Base-by-base conservation (phyloP, 495 filamentous ascomycete genomes). In the Podospora australis region DNA sequence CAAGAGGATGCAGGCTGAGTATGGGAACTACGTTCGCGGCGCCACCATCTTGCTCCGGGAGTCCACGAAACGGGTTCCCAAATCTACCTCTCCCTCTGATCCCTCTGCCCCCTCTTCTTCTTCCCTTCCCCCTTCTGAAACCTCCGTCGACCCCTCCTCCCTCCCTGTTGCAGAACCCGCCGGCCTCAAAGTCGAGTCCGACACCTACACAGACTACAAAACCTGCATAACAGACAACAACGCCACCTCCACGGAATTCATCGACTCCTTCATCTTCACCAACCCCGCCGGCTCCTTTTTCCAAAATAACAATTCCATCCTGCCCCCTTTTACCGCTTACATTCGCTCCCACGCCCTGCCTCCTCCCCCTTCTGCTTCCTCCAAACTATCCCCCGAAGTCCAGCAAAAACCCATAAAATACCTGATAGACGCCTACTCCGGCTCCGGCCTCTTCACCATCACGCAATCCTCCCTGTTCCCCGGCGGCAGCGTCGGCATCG, bases 271-370 rank as follows among this genome's bases (percentile, higher is more conserved):
- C 70, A 67, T 82, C 62, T 95, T 98, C 74, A 78, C 77, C 60
- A 96, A 91, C 74, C 87, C 84, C 24, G 92, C 92, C 16, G 89
- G 89, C 30, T 73, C 85, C 35, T 98, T 98, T 78, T 98, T 98
- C 79, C 92, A 98, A 61, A 98, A 98, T 72, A 98, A 98, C 77
- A 98, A 98, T 71, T 95, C 89, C 39, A 96, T 98, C 69, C 82
- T 98, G n/a, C 78, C 86, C 32, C 67, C 65, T 9, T 96, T 98
- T 70, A 96, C 90, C 10, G 77, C 81, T 50, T 96, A 91, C 72
- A 88, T 98, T 69, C 88, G 92, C 42, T 71, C 83, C 39, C 80
- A 88, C 59, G 83, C 91, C 56, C 72, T 90, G 16, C 74, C 76
- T 2, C 70, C 74, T 0, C 1, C 54, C 48, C 7, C 57, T 56